Evolutionary conservation across 129 eudicot genomes (phyloP), one percentile per base, ranked within the genome.

Genomic region (Chrysanthemum seticuspe): DNA sequence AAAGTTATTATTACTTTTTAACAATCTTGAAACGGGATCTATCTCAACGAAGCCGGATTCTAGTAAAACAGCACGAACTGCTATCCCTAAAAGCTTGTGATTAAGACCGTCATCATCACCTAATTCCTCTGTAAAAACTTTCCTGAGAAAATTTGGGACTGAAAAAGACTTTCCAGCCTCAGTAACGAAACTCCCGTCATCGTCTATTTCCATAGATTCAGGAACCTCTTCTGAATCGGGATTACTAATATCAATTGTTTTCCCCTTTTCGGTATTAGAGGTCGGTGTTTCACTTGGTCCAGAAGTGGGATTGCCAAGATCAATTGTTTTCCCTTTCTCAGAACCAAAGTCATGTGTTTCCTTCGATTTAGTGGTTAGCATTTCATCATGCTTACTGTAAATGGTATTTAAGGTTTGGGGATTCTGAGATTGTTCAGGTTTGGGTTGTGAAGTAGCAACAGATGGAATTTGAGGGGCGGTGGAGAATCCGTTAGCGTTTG

Each of bases 11-110:
- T 72, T 14, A 13, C 94, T 36, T 15, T 71, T 79, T 11, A 71
- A 2, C 44, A 49, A 49, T 10, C 83, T 80, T 21, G 74, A 62
- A 53, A 34, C 54, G 2, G 86, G 80, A 68, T 86, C 93, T 76
- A 83, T 79, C 23, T 83, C 86, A 5, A 94, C 79, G 60, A 94
- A 86, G 1, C 97, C 99, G 29, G 96, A 86, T 73, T 92, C 97
- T 65, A 90, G 36, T 25, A 94, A 19, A 69, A 88, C 89, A 4
- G 99, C 97, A 58, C 82, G 96, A 10, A 94, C 78, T n/a, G 97
- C 96, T 70, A 85, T 80, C 40, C 83, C 88, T 29, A 89, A 29
- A 27, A 87, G 75, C 80, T 85, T 80, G 79, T 84, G 90, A 79
- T 84, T 76, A 53, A 69, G 73, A 56, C 89, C 85, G 64, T 71